These are phyloP conservation scores for Allium cepa DNA, from an alignment of 106 monocot genomes.

Conservation along the genomic window DNA sequence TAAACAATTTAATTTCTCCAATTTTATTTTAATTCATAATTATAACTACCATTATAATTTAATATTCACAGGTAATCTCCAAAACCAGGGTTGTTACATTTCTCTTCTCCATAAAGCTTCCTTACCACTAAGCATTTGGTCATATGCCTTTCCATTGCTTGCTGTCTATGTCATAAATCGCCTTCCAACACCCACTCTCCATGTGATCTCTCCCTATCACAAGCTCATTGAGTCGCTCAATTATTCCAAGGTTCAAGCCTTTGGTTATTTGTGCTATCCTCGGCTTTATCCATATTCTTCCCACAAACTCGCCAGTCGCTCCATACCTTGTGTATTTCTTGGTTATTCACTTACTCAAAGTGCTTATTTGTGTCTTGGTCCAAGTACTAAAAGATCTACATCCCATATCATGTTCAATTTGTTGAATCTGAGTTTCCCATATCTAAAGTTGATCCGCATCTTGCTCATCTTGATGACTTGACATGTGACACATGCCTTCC, in stretches of 20 bases:
- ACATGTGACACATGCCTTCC: background rate
- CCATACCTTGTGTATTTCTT: slow-evolving; percentile 4
- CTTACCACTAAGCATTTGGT: background rate
- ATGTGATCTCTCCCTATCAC: background rate
- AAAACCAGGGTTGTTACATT: too few species aligned
- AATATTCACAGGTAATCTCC: too few species aligned
- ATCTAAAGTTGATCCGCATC: background rate
- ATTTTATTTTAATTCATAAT: too few species aligned
- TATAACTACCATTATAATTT: too few species aligned
- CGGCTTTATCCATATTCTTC: background rate
- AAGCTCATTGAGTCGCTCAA: background rate
- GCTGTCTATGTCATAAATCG: slow-evolving; percentile 4
- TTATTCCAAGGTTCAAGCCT: background rate
- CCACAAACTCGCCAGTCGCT: background rate
- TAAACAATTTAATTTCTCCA: too few species aligned
- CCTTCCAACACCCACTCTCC: background rate
- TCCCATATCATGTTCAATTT: slow-evolving; percentile 3
- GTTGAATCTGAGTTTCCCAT: background rate
- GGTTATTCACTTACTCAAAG: slow-evolving; percentile 5
- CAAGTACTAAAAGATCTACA: background rate
- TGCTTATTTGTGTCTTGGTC: slow-evolving; percentile 2
- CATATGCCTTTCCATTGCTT: slow-evolving; percentile 1
- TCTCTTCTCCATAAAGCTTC: background rate
- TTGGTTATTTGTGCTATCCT: slow-evolving; percentile 4
- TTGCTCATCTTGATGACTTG: background rate